A percentile compares a stretch with the other conserved stretches of the same genome.
These are phyloP conservation scores for Trypanosoma brucei DNA, from an alignment of 208 protist species.

Conservation along the genomic window DNA sequence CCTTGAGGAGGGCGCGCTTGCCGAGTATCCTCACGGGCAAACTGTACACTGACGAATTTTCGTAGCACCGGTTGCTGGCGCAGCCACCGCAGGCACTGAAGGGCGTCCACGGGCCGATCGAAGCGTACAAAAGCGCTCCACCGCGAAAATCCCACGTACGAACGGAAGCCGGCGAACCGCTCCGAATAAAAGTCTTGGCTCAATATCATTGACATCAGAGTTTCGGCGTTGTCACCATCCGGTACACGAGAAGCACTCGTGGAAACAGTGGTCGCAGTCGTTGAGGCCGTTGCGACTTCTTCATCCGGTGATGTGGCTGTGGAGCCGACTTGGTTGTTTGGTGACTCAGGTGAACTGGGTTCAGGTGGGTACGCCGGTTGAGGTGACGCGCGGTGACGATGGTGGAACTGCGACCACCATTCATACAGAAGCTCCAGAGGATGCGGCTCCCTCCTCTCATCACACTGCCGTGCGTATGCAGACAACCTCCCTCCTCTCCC, in stretches of 20 bases:
- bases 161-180: slow-evolving; percentile 42
- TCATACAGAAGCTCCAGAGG: background rate
- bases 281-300: background rate
- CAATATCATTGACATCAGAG: slow-evolving; percentile 18
- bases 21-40: slow-evolving; percentile 37
- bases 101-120: slow-evolving; percentile 31
- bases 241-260: background rate
- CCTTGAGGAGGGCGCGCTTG: too few species aligned
- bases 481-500: background rate
- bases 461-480: background rate
- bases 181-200: slow-evolving; percentile 36
- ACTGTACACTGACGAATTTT: slow-evolving; percentile 30
- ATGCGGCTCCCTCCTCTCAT: background rate
- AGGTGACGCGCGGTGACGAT: slow-evolving; percentile 8
- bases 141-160: slow-evolving; percentile 39
- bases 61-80: slow-evolving; percentile 20
- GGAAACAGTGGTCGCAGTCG: background rate
- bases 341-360: background rate
- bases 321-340: background rate
- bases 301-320: background rate
- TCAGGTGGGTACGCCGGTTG: background rate
- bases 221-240: background rate
- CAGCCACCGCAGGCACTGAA: slow-evolving; percentile 53
- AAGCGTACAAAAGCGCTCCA: slow-evolving; percentile 60
- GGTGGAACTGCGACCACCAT: slow-evolving; percentile 14